These are phyloP conservation scores for Talaromyces marneffei DNA, from an alignment of 2,329 filamentous ascomycete species.

Conservation along the genomic window DNA sequence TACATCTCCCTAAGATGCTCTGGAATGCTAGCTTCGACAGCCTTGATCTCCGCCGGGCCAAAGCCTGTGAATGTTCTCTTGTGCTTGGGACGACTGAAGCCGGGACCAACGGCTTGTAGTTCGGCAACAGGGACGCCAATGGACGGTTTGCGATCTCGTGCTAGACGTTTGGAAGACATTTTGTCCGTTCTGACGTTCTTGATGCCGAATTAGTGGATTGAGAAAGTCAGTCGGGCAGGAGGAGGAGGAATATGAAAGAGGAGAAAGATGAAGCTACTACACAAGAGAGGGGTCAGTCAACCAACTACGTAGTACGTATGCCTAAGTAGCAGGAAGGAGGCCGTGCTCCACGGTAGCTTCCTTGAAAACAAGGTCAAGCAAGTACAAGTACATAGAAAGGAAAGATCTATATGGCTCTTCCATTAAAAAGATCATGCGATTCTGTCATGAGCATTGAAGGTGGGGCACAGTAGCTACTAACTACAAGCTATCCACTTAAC, in stretches of 20 bases:
- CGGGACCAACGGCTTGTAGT: slow-evolving; percentile 78
- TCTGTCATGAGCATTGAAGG: background rate
- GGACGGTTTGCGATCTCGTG: slow-evolving; percentile 72
- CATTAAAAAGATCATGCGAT: slow-evolving; percentile 10
- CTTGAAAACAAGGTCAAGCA: background rate
- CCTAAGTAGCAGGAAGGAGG: background rate
- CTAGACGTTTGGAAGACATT: slow-evolving; percentile 17
- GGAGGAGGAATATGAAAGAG: background rate
- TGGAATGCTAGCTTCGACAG: slow-evolving; percentile 82
- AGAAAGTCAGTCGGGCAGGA: background rate
- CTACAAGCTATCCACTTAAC: background rate
- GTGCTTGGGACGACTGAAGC: slow-evolving; percentile 87
- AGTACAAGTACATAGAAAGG: background rate
- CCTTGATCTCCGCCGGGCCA: slow-evolving; percentile 85
- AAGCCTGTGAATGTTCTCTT: slow-evolving; percentile 96
- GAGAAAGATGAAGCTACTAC: slow-evolving; percentile 1
- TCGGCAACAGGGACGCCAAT: slow-evolving; percentile 78
- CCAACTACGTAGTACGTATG: too few species aligned
- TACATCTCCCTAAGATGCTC: slow-evolving; percentile 80
- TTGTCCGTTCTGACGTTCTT: background rate
- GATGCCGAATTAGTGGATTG: background rate
- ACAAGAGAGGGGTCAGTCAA: slow-evolving; percentile 1
- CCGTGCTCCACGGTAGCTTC: background rate
- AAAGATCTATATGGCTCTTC: slow-evolving; percentile 12
- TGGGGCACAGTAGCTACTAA: background rate